A percentile compares a stretch with the other conserved stretches of the same genome.
phyloP scores from a whole-genome alignment of 2,329 filamentous ascomycete genomes.

The Colletotrichum siamense region DNA sequence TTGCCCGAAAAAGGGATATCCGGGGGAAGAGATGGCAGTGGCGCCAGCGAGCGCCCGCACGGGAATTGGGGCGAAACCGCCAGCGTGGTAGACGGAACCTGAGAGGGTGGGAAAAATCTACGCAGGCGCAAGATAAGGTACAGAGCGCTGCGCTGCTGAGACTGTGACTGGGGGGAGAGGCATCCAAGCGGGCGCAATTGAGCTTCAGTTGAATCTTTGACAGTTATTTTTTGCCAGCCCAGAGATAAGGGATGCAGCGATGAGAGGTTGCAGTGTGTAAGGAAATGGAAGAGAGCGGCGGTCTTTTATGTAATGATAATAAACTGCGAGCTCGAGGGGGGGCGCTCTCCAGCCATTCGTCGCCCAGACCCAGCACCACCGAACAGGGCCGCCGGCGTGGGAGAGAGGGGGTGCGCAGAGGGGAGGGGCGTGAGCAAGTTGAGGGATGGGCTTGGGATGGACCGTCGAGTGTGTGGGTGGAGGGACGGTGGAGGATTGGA shows the following conservation, averaged over 20 bases:
- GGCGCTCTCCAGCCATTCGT: slow-evolving; percentile 17
- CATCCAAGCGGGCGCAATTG: slow-evolving; percentile 25
- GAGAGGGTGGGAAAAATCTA: slow-evolving; percentile 24
- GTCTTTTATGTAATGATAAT: slow-evolving; percentile 27
- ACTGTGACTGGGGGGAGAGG: slow-evolving; percentile 23
- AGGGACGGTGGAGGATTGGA: neutral
- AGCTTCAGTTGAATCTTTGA: slow-evolving; percentile 24
- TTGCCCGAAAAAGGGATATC: slow-evolving; percentile 25
- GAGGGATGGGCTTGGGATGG: neutral
- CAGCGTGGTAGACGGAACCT: slow-evolving; percentile 43
- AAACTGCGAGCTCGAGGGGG: slow-evolving; percentile 20
- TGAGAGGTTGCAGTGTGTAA: slow-evolving; percentile 28
- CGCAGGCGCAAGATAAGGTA: slow-evolving; percentile 26
- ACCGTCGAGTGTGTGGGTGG: neutral
- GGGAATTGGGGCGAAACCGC: slow-evolving; percentile 22
- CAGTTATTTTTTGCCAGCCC: slow-evolving; percentile 22
- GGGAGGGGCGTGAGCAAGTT: neutral
- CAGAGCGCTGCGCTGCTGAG: slow-evolving; percentile 19
- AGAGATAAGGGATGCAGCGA: slow-evolving; percentile 26
- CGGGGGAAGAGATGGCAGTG: slow-evolving; percentile 26
- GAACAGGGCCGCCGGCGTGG: slow-evolving; percentile 21
- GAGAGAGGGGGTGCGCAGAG: slow-evolving; percentile 8
- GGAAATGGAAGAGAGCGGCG: slow-evolving; percentile 24
- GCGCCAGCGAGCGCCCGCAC: slow-evolving; percentile 30
- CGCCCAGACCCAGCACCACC: slow-evolving; percentile 22